Evolutionary conservation across 495 filamentous ascomycete genomes (phyloP), one percentile per base, ranked within the genome.

Genomic region (Aspergillus indologenus): DNA sequence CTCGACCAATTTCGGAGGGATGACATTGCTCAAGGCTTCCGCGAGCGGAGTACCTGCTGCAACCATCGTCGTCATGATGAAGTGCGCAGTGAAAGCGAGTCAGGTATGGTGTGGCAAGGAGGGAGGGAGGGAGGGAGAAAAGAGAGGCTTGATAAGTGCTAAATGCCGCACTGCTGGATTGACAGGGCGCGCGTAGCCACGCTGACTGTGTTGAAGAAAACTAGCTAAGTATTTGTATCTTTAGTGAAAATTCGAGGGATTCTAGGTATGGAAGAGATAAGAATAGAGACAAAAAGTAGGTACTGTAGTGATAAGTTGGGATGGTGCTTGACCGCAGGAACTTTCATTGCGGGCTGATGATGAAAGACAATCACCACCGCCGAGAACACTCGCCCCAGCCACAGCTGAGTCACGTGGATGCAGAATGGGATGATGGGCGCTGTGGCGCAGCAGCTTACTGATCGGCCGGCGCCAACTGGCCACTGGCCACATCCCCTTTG

Each of bases 1-100:
- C 71, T 98, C 93, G n/a, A 91, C 85, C 63, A 98, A 75, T 74
- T 97, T 97, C n/a, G 89, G 87, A 70, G 93, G 90, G 53, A 96
- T 90, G 44, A 82, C 87, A 71, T 77, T 78, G 66, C 86, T 88
- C 46, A 98, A 81, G 31, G 90, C 87, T 57, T 90, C 84, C 59
- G 91, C 91, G 55, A 98, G 79, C 20, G 91, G 90, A 68, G 90
- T 88, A 61, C 83, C 86, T 53, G 87, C 80, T 47, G 80, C 72
- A 62, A 94, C 80, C 64, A 89, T 84, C 72, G 89, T 81, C 57
- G 88, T 79, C 91, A 94, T 94, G 47, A 46, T 67, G 53, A 45
- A 52, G 43, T 45, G 56, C 53, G 56, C 44, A 47, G 47, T 40
- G 18, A 19, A 23, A 23, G 48, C 17, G 22, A 31, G 6, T 20